Evolutionary conservation across 352 stramenopile genomes (phyloP), one percentile per base, ranked within the genome.

Genomic region (Achlya hypogyna): DNA sequence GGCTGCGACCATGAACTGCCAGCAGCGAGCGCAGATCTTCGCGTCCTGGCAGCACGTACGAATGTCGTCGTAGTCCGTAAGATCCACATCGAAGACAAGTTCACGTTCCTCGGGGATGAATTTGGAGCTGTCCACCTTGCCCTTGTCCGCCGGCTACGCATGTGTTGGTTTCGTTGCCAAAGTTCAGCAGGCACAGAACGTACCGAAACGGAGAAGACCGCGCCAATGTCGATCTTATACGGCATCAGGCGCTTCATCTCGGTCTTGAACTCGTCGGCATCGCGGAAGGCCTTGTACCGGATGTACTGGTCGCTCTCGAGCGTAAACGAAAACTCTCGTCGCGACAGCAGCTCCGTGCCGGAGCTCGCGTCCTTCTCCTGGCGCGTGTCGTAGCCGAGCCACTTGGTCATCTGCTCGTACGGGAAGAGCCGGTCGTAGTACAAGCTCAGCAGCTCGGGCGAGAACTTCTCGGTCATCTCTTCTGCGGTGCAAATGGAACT

Each of bases 71-170:
- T 99, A 99, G 79, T 99, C 97, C 0, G 96, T 99, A 10, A 99
- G 77, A 96, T 99, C 97, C 72, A 99, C 98, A 95, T 99, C 97
- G 73, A 99, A 99, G 31, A 99, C 96, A 18, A 99, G 87, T 75
- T 99, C 97, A 29, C 97, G 86, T 71, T 99, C 86, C 22, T 97
- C 82, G 0, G 96, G 88, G 28, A 84, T 73, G 70, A 99, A 98
- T 53, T 93, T 77, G 18, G 73, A 78, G 18, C 80, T 74, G 43
- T 86, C 91, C 22, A 95, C 84, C 42, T 95, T 95, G 74, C 82
- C 84, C 38, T 95, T 93, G 69, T 95, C 86, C 8, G 77, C 77
- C 0, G 86, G 86, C 51, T 66, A 43, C 12, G 53, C 5, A 62
- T 18, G 47, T 28, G 22, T 20, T 31, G 20, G 1, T 14, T 67